These are phyloP conservation scores for Vanrija sp. DNA, from an alignment of 1,284 basidiomycete genomes.

Conservation along the genomic window DNA sequence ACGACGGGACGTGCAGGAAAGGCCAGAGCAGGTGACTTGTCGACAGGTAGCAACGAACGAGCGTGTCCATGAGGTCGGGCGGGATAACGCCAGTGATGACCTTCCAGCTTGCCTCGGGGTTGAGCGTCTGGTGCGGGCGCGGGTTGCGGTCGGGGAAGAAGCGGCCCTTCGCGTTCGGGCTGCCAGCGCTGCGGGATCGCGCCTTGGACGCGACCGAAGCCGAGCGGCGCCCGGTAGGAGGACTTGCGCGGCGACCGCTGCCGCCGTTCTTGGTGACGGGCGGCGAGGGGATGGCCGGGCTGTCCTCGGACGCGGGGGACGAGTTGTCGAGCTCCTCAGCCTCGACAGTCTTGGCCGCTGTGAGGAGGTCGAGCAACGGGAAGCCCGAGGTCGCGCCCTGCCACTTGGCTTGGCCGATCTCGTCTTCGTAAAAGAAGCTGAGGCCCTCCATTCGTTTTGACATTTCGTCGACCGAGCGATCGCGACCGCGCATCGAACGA, in stretches of 20 bases:
- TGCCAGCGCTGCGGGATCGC: slow-evolving; percentile 18
- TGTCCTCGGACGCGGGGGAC: slow-evolving; percentile 15
- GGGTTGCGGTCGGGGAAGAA: slow-evolving; percentile 64
- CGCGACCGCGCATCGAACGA: slow-evolving; percentile 3
- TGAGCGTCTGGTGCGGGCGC: slow-evolving; percentile 63
- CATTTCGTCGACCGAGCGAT: slow-evolving; percentile 33
- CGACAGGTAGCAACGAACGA: slow-evolving; percentile 59
- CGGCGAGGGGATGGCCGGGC: slow-evolving; percentile 4
- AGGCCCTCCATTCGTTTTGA: slow-evolving; percentile 45
- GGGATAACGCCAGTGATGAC: slow-evolving; percentile 78
- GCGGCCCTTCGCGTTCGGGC: slow-evolving; percentile 27
- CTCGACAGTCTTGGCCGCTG: slow-evolving; percentile 54
- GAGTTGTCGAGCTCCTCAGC: slow-evolving; percentile 13
- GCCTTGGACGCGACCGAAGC: slow-evolving; percentile 9
- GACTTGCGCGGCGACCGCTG: slow-evolving; percentile 15
- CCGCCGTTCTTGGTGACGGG: neutral
- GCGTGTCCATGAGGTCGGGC: slow-evolving; percentile 81
- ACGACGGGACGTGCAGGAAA: slow-evolving; percentile 83
- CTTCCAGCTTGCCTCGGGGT: slow-evolving; percentile 63
- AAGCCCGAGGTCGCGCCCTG: slow-evolving; percentile 80
- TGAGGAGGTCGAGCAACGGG: slow-evolving; percentile 72
- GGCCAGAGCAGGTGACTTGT: slow-evolving; percentile 88
- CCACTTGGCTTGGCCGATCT: slow-evolving; percentile 51
- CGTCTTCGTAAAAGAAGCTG: slow-evolving; percentile 50
- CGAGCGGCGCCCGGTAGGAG: slow-evolving; percentile 4